Base-by-base conservation (phyloP, 2,329 filamentous ascomycete genomes). In the Fusarium pseudoanthophilum region DNA sequence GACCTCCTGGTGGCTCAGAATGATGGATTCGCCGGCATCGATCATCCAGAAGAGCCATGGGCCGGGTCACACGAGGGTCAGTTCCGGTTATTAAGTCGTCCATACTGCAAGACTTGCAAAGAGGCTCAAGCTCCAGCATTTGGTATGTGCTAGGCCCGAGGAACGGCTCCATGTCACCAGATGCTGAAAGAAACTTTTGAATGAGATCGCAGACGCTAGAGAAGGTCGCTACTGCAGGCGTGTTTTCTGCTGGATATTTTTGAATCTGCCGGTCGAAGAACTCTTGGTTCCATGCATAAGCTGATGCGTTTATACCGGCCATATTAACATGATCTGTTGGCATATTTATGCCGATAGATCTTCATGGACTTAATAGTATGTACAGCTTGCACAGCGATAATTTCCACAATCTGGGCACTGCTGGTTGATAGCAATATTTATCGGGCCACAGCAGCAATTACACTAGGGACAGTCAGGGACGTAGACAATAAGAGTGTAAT, bases 311-410 rank as follows among this genome's bases (percentile, higher is more conserved):
- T 11, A 32, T 3, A 3, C 30, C 24, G 7, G 34, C 5, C 26
- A 46, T 18, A 5, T 1, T 26, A 0, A 39, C 11, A 20, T 1
- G 1, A 0, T 45, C 37, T 11, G 3, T 11, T n/a, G 7, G 13
- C 15, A 14, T 2, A 4, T 21, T 9, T 18, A 45, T 45, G 2
- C 10, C 3, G 9, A 7, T 2, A 3, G 14, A 26, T 15, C 0
- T 30, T 36, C 2, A 0, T 4, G 8, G 0, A 18, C 3, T 34
- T 21, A 42, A 5, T 0, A 2, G 14, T 40, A 42, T 7, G 1
- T 1, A 18, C 60, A 63, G 28, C 0, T 8, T 2, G 0, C 0
- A 10, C 60, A 63, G 11, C 52, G 60, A 18, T 1, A 14, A 4
- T 5, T 15, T 7, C 7, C 2, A 2, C 34, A 34, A 6, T 34